Conservation (phyloP, 306 rosid species). For the Heteromeles arbutifolia region DNA sequence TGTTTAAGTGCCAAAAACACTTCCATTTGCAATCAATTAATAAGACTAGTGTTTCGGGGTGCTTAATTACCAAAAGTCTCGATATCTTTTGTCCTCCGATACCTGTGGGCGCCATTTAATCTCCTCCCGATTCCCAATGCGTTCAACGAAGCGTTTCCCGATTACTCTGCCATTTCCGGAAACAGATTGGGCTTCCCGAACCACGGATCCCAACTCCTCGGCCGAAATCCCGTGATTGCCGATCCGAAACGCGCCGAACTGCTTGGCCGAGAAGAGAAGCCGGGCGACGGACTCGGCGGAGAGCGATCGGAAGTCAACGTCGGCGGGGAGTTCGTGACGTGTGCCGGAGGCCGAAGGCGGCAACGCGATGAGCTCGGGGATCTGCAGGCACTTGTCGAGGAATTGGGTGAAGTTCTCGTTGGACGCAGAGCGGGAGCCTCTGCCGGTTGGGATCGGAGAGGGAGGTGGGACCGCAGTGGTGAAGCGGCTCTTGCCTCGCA, state of each 20-base stretch:
- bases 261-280: slow-evolving; percentile 32
- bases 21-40: background rate
- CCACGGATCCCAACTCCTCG: slow-evolving; percentile 30
- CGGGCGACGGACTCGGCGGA: slow-evolving; percentile 1
- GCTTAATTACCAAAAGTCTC: slow-evolving; percentile 42
- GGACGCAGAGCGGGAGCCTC: slow-evolving; percentile 66
- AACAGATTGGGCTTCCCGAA: slow-evolving; percentile 29
- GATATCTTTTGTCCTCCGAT: slow-evolving; percentile 14
- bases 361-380: slow-evolving; percentile 40
- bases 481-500: slow-evolving; percentile 20
- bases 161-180: slow-evolving; percentile 9
- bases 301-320: slow-evolving; percentile 42
- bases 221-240: slow-evolving; percentile 48
- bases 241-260: slow-evolving; percentile 59
- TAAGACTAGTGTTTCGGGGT: background rate
- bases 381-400: slow-evolving; percentile 40
- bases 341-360: slow-evolving; percentile 17
- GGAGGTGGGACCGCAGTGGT: slow-evolving; percentile 43
- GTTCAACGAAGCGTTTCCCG: background rate
- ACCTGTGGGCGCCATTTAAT: slow-evolving; percentile 25
- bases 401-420: slow-evolving; percentile 41
- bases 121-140: slow-evolving; percentile 22
- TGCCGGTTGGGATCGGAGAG: slow-evolving; percentile 68
- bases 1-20: background rate
- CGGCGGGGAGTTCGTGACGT: slow-evolving; percentile 25